Evolutionary conservation across 495 filamentous ascomycete species (phyloP).

Genomic region (Penicillium chermesinum): DNA sequence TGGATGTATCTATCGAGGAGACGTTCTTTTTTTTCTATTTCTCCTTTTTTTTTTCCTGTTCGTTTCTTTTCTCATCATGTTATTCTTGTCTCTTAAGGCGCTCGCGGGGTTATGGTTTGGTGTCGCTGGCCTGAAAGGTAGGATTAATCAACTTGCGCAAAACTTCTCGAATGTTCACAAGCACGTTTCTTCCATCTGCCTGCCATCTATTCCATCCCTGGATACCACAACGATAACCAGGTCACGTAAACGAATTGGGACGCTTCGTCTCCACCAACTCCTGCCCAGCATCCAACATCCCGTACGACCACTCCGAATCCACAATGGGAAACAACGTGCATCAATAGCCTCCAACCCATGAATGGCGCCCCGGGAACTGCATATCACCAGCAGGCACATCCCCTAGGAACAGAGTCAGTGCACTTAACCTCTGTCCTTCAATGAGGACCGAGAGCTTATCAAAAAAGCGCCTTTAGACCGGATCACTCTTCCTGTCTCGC

Average conservation of each 20-base stretch:
- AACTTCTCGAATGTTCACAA: conserved; percentile 9
- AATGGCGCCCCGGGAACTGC: not conserved
- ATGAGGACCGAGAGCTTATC: conserved; percentile 14
- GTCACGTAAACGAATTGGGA: not conserved
- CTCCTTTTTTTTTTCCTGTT: conserved; percentile 17
- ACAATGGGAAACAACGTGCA: conserved; percentile 27
- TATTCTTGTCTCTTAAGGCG: conserved; percentile 26
- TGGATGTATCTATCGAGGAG: conserved; percentile 5
- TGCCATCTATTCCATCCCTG: not conserved
- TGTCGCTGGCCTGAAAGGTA: conserved; percentile 20
- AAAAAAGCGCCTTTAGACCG: conserved; percentile 22
- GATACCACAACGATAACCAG: not conserved
- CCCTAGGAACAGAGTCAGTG: conserved; percentile 6
- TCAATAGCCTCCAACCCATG: conserved; percentile 24
- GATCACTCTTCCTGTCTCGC: conserved; percentile 24
- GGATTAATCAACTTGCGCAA: conserved; percentile 16
- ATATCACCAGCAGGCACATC: not conserved
- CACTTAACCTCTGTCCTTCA: conserved; percentile 14
- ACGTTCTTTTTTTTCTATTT: conserved; percentile 8
- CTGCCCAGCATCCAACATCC: not conserved
- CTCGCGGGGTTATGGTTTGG: conserved; percentile 35
- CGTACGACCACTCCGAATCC: not conserved
- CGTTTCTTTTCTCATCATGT: too few species aligned
- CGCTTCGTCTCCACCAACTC: not conserved
- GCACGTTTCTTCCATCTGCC: conserved; percentile 1